Conservation (phyloP, 164 flowering plant genomes). For the Houttuynia cordata region DNA sequence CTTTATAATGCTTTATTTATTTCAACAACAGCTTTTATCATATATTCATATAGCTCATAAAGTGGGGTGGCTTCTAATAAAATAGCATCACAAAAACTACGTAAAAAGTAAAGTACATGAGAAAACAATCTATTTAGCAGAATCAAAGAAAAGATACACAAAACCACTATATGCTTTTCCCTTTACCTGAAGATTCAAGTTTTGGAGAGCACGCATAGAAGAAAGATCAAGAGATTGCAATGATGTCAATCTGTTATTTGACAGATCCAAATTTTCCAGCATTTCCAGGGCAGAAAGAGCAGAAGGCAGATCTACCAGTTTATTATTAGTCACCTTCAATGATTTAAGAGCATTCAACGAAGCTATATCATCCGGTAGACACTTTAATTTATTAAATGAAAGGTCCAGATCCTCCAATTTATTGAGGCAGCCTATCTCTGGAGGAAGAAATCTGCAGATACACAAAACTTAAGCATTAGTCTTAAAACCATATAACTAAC, state of each 20-base stretch:
- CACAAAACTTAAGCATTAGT: not conserved
- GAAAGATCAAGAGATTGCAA: slow-evolving; percentile 53
- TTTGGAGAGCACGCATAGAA: slow-evolving; percentile 55
- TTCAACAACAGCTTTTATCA: too few species aligned
- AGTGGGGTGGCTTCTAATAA: too few species aligned
- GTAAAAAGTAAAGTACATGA: too few species aligned
- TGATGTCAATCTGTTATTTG: slow-evolving; percentile 77
- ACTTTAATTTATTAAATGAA: slow-evolving; percentile 82
- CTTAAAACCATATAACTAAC: not conserved
- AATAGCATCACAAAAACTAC: too few species aligned
- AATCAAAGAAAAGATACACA: not conserved
- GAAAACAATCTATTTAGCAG: too few species aligned
- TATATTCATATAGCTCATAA: too few species aligned
- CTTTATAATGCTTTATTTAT: too few species aligned
- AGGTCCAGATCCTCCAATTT: slow-evolving; percentile 77
- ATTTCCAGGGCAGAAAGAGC: slow-evolving; percentile 42
- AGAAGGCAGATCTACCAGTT: slow-evolving; percentile 60
- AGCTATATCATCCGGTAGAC: slow-evolving; percentile 64
- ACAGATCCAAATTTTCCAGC: slow-evolving; percentile 73
- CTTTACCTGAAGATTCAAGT: slow-evolving; percentile 74
- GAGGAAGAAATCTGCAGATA: slow-evolving; percentile 70
- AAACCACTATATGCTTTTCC: not conserved
- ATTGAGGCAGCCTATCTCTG: slow-evolving; percentile 67
- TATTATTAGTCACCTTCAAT: slow-evolving; percentile 72
- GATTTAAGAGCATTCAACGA: slow-evolving; percentile 46